Percentiles rank a stretch among this genome's conserved stretches.
Evolutionary conservation across 768 basidiomycete genomes (phyloP).

Genomic region (Naganishia friedmannii): DNA sequence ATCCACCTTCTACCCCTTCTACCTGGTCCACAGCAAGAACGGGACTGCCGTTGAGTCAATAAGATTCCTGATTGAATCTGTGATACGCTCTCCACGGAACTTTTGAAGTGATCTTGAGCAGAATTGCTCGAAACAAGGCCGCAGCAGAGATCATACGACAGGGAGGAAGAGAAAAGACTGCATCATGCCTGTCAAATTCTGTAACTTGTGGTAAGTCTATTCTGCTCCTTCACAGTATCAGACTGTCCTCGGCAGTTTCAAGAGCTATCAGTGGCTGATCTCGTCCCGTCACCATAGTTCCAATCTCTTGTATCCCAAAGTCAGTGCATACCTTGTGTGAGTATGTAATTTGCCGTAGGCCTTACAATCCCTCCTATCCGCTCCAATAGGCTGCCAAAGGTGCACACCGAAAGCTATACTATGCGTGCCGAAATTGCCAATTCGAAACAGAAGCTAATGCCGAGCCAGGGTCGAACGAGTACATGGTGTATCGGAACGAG

Average conservation of each 20-base stretch:
- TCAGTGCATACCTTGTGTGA: background rate
- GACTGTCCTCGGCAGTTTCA: background rate
- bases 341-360: background rate
- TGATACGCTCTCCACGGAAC: background rate
- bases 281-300: background rate
- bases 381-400: constrained; percentile 8
- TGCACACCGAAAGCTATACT: constrained; percentile 22
- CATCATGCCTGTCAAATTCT: constrained; percentile 31
- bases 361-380: background rate
- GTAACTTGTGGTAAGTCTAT: constrained; percentile 19
- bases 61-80: too few relatives aligned
- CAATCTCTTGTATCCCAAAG: constrained; percentile 28
- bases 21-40: too few relatives aligned
- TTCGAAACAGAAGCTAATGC: constrained; percentile 21
- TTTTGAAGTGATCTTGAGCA: background rate
- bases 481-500: constrained; percentile 79
- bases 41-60: too few relatives aligned
- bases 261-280: background rate
- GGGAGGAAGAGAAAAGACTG: background rate
- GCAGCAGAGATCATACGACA: background rate
- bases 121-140: background rate
- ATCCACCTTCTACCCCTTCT: too few relatives aligned
- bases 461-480: constrained; percentile 22
- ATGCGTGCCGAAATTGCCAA: constrained; percentile 29
- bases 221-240: background rate